Evolutionary conservation across 352 stramenopile species (phyloP).

Genomic region (Phytophthora ramorum): DNA sequence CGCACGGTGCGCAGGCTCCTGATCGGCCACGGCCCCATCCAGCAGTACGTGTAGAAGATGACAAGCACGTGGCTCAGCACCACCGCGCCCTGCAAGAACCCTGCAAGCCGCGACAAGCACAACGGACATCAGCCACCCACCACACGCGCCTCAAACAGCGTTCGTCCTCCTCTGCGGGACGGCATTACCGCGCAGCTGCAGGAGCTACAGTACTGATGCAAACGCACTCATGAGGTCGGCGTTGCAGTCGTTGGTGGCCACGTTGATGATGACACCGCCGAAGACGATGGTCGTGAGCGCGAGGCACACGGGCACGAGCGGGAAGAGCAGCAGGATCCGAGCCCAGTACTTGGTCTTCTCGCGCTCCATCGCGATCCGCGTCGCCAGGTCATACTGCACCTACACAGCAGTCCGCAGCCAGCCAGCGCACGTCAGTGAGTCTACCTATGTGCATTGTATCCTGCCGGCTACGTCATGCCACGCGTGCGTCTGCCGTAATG

Average conservation of each 20-base stretch:
- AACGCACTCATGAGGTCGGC: constrained; percentile 66
- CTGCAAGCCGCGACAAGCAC: constrained; percentile 29
- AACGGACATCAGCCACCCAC: constrained; percentile 15
- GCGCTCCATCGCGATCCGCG: constrained; percentile 57
- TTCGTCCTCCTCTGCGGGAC: not conserved
- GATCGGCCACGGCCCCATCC: constrained; percentile 69
- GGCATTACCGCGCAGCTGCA: no score
- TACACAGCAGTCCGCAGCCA: constrained; percentile 31
- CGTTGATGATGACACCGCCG: constrained; percentile 78
- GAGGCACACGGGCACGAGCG: constrained; percentile 61
- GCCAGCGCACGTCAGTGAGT: constrained; percentile 20
- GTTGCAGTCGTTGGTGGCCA: constrained; percentile 70
- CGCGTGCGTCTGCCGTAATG: no score
- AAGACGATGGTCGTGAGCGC: constrained; percentile 69
- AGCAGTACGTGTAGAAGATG: constrained; percentile 77
- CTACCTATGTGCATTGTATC: constrained; percentile 3
- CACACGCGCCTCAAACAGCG: not conserved
- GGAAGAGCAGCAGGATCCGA: constrained; percentile 67
- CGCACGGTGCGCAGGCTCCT: constrained; percentile 60
- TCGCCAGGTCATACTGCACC: constrained; percentile 53
- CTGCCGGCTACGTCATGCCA: no score
- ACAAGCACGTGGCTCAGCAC: constrained; percentile 70
- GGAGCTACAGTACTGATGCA: not conserved
- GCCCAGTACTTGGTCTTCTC: constrained; percentile 83
- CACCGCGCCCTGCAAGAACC: constrained; percentile 71